phyloP scores from a whole-genome alignment of 495 filamentous ascomycete genomes.

The Neurospora intermedia region DNA sequence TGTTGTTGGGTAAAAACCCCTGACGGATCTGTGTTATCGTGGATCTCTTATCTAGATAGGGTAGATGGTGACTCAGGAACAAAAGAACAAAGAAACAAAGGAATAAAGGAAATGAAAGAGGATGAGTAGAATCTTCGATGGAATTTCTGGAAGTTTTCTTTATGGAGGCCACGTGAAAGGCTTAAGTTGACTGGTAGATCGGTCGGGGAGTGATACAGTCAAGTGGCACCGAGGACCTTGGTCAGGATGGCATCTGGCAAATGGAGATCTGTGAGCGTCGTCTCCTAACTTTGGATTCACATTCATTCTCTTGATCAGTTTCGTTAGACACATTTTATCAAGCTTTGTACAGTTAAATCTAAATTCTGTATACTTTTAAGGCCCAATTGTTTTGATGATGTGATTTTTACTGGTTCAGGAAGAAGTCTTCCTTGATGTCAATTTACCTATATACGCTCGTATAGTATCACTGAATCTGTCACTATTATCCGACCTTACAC shows the following conservation, averaged over 20 bases:
- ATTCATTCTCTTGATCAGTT: not conserved
- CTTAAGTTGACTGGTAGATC: not conserved
- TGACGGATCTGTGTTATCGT: not conserved
- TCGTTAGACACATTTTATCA: not conserved
- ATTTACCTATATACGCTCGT: not conserved
- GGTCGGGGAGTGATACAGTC: not conserved
- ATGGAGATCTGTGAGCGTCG: not conserved
- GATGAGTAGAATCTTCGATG: not conserved
- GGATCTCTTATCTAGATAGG: not conserved
- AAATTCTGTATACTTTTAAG: not conserved
- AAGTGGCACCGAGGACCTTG: not conserved
- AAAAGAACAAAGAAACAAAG: not conserved
- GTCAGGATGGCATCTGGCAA: not conserved
- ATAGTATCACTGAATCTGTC: not conserved
- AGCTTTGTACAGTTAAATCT: not conserved
- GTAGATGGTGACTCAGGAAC: too few relatives aligned
- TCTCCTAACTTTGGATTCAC: not conserved
- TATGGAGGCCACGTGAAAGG: not conserved
- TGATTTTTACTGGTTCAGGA: not conserved
- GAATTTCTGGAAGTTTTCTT: not conserved
- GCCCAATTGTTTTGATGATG: not conserved
- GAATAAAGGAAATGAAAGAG: constrained; percentile 2
- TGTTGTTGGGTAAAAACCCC: not conserved
- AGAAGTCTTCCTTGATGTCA: not conserved
- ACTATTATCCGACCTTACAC: not conserved